Percentiles rank a stretch among this genome's conserved stretches.
These are phyloP conservation scores for Irineochytrium annulatum DNA, from an alignment of 192 early-diverging fungal species.

Conservation along the genomic window DNA sequence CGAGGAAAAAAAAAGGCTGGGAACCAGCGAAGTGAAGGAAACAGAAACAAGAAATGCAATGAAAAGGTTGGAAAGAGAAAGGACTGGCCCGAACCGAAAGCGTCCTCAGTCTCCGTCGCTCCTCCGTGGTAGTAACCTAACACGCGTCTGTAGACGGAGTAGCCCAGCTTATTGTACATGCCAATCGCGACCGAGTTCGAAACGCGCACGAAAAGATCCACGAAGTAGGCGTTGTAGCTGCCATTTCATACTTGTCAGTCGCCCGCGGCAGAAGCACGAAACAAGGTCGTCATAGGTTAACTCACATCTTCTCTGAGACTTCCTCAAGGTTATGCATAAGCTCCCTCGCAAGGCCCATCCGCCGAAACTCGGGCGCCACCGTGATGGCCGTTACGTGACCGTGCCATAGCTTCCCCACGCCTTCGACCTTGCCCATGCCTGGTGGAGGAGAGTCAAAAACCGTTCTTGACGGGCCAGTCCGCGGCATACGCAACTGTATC, in stretches of 20 bases:
- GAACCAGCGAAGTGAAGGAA: too few relatives aligned
- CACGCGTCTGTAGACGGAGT: conserved; percentile 85
- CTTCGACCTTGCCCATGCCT: conserved; percentile 97
- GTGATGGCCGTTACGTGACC: conserved; percentile 98
- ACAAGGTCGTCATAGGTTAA: background rate
- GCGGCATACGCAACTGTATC: conserved; percentile 60
- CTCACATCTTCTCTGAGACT: conserved; percentile 80
- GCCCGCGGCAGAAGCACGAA: background rate
- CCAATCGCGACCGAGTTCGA: conserved; percentile 86
- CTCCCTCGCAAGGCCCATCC: conserved; percentile 80
- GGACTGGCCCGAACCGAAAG: conserved; percentile 59
- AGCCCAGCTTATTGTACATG: conserved; percentile 93
- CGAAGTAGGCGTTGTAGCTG: conserved; percentile 83
- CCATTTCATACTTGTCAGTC: background rate
- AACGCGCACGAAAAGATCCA: conserved; percentile 93
- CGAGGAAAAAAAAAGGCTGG: too few relatives aligned
- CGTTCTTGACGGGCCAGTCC: background rate
- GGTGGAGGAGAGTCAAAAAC: background rate
- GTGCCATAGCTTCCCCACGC: conserved; percentile 83
- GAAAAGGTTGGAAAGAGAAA: too few relatives aligned
- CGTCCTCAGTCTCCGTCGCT: conserved; percentile 75
- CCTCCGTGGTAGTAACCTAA: conserved; percentile 76
- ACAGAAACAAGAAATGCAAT: too few relatives aligned
- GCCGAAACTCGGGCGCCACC: conserved; percentile 90
- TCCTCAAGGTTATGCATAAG: conserved; percentile 88